Base-by-base conservation (phyloP, 139 green algal genomes). In the Coelastrella sp. region DNA sequence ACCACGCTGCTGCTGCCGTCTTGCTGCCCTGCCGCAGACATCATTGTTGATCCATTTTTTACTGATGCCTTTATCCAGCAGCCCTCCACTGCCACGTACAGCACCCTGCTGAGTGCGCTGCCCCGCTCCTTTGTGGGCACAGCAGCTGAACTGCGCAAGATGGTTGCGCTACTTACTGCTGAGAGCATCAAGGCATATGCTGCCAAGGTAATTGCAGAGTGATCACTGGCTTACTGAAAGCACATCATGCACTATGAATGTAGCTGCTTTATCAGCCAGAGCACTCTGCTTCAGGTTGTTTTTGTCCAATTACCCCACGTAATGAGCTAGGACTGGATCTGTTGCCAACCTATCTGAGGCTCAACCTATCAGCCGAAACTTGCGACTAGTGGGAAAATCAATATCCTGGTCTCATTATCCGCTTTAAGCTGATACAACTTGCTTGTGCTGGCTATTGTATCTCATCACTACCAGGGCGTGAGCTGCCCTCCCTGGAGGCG, bases 31-130 rank as follows among this genome's bases (percentile, higher is more conserved):
- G 78, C 78, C 35, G 24, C 84, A 88, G 84, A 88, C 68, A 88
- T 88, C 84, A 80, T 88, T 24, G 84, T 88, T 1, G 84, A 88
- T 22, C 84, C 84, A 0, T 88, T 88, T n/a, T 88, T 88, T 66
- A 80, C 35, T 15, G 84, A 88, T 24, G 66, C 84, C 49, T 88
- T 88, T 49, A 66, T 81, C 68, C 84, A 88, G 84, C 84, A 88
- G 84, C 84, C 84, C 14, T 81, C 84, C 1, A 88, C 66, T 11
- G 20, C 84, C 17, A 88, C 84, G 0, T 88, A 72, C 68, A 81
- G 59, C 27, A 10, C 27, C 7, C 84, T 88, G 66, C 84, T 88
- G 84, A 7, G 17, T 5, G 27, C 24, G 4, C 68, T 88, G 49
- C 84, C 84, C 15, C 84, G 68, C 17, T 66, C 68, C 35, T 88